Conservation (phyloP, 306 rosid species). For the Hippophae gyantsensis region DNA sequence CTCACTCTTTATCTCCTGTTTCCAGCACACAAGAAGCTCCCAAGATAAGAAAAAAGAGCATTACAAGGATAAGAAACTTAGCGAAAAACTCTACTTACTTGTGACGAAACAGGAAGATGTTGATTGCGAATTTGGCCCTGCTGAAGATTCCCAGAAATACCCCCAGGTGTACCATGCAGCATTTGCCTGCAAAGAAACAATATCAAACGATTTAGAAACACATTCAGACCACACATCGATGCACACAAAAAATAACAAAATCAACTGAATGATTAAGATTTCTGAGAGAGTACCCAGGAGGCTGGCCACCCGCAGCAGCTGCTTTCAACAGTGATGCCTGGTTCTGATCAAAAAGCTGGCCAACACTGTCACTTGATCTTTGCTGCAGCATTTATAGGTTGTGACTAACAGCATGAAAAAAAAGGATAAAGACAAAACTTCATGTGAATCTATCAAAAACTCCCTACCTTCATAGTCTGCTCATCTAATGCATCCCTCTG, state of each 20-base stretch:
- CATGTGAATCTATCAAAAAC: constrained; percentile 14
- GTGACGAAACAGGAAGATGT: constrained; percentile 40
- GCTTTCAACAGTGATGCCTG: constrained; percentile 35
- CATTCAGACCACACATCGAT: constrained; percentile 1
- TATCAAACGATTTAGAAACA: constrained; percentile 1
- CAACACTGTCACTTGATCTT: constrained; percentile 27
- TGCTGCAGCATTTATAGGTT: constrained; percentile 35
- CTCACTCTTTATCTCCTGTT: constrained; percentile 43
- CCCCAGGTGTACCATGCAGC: constrained; percentile 27
- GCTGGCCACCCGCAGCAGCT: constrained; percentile 34
- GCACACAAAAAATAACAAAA: constrained; percentile 13
- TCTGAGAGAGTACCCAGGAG: constrained; percentile 46
- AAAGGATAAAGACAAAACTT: constrained; percentile 2
- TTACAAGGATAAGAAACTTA: constrained; percentile 4
- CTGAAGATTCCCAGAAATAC: constrained; percentile 33
- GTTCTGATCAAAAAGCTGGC: constrained; percentile 36
- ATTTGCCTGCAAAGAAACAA: constrained; percentile 44
- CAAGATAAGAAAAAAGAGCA: constrained; percentile 10
- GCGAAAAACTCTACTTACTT: constrained; percentile 21
- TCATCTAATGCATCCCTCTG: constrained; percentile 43
- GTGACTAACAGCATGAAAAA: constrained; percentile 11
- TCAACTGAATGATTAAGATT: not conserved
- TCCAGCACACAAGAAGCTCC: constrained; percentile 18
- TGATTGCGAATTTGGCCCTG: constrained; percentile 40
- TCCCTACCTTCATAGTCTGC: constrained; percentile 37